These are phyloP conservation scores for Lachancea waltii DNA, from an alignment of 805 yeast genomes.

Conservation along the genomic window DNA sequence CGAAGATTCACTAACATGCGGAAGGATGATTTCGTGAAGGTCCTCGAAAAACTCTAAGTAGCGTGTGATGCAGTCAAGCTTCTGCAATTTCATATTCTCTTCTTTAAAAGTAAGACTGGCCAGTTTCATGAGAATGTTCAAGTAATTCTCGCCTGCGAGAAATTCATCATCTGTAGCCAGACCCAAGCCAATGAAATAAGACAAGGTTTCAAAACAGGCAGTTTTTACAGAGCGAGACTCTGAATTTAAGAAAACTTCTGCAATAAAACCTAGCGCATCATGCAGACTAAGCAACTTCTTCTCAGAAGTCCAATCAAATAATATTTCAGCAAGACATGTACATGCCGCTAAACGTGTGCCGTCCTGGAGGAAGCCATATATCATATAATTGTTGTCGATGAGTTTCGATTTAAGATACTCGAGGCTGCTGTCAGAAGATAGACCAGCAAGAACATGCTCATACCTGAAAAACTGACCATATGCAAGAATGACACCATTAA, in stretches of 20 bases:
- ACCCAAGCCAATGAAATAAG: conserved; percentile 31
- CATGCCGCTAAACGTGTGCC: conserved; percentile 27
- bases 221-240: conserved; percentile 23
- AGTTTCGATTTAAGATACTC: conserved; percentile 18
- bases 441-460: conserved; percentile 21
- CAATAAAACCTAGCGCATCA: conserved; percentile 20
- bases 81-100: conserved; percentile 15
- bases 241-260: conserved; percentile 16
- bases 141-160: conserved; percentile 24
- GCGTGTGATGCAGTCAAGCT: conserved; percentile 20
- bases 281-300: conserved; percentile 17
- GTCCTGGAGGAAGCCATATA: conserved; percentile 27
- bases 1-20: conserved; percentile 32
- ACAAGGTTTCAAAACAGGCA: conserved; percentile 34
- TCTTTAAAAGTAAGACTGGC: conserved; percentile 26
- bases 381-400: conserved; percentile 22
- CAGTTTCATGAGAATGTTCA: conserved; percentile 21
- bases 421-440: conserved; percentile 13
- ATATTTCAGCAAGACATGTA: conserved; percentile 32
- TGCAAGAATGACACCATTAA: conserved; percentile 23
- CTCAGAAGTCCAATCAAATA: conserved; percentile 19
- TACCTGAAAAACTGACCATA: conserved; percentile 20
- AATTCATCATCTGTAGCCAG: conserved; percentile 24
- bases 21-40: conserved; percentile 20
- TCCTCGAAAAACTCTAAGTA: conserved; percentile 20